Base-by-base conservation (phyloP, 169 alveolate species). In the Theileria parva region DNA sequence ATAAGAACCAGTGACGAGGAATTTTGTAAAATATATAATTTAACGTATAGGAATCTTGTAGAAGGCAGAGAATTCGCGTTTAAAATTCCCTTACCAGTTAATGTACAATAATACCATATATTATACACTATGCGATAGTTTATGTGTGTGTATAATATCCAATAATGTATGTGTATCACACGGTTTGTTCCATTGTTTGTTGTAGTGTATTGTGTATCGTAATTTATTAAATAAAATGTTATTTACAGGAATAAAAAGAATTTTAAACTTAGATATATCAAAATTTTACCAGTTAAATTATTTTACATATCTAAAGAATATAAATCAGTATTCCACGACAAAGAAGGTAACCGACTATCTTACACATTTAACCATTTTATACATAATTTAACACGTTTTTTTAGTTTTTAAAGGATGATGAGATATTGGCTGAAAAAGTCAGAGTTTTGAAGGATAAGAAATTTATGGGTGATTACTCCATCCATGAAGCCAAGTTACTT, bases 41-140 rank as follows among this genome's bases (percentile, higher is more conserved):
- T 84, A 27, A 64, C 90, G 39, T 84, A 77, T 57, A 66, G 90
- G 66, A 81, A 77, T 11, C 30, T 84, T 30, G 86, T 44, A 28
- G 79, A 77, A 68, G 90, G 85, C 39, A 84, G 76, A 59, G 77
- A 71, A 23, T 66, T 75, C 74, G 86, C 90, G 17, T 15, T 77
- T 27, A 23, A 60, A 66, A 84, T 84, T 11, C 80, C 86, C 5
- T 71, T 77, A 53, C 90, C 90, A 12, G 39, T 76, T 8, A 85
- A 84, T 50, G 37, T 84, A 79, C 65, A 70, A 21, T 84, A 70
- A 70, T 19, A 19, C 8, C 2, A 39, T 65, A 37, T 44, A 44
- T 13, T 11, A 44, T 13, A 44, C 1, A 7, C 8, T 44, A 8
- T 32, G 37, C 5, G 8, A 2, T 32, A 32, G 5, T 32, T 32